phyloP scores from a whole-genome alignment of 805 yeast genomes.

The Zygotorulaspora danielsina region DNA sequence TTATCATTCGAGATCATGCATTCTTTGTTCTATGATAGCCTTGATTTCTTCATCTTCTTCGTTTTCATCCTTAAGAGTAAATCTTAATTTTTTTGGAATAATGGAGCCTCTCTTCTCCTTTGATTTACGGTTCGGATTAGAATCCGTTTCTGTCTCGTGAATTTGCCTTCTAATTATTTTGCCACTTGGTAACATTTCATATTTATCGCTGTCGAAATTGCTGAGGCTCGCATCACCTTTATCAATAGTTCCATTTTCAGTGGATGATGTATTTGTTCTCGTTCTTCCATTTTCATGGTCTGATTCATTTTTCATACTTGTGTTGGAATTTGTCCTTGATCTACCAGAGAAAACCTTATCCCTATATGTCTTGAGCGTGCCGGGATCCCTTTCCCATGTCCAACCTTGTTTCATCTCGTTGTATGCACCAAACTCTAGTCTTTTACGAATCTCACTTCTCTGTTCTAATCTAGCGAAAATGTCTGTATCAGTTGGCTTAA shows the following conservation, averaged over 20 bases:
- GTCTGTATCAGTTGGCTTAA: constrained; percentile 72
- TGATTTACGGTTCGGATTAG: constrained; percentile 1
- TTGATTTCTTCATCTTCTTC: constrained; percentile 45
- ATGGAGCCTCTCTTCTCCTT: constrained; percentile 11
- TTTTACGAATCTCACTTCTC: constrained; percentile 57
- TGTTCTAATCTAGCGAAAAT: constrained; percentile 73
- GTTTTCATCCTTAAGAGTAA: constrained; percentile 26
- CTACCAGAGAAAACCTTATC: constrained; percentile 18
- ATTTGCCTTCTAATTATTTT: constrained; percentile 47
- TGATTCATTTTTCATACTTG: constrained; percentile 15
- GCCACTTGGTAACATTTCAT: constrained; percentile 73
- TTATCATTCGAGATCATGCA: constrained; percentile 37
- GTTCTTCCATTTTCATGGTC: constrained; percentile 1
- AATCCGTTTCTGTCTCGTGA: constrained; percentile 12
- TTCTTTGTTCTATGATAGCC: constrained; percentile 50
- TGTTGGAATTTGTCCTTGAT: constrained; percentile 10
- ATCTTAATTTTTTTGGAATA: constrained; percentile 38
- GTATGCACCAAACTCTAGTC: constrained; percentile 69
- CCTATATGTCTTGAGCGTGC: constrained; percentile 31
- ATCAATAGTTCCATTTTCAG: constrained; percentile 2
- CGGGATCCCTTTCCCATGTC: constrained; percentile 55
- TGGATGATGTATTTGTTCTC: constrained; percentile 8
- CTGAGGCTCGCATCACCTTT: constrained; percentile 4
- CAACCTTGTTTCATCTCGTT: constrained; percentile 74
- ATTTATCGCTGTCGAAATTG: constrained; percentile 31